These are phyloP conservation scores for Neurospora sp. DNA, from an alignment of 495 filamentous ascomycete species.

Conservation along the genomic window DNA sequence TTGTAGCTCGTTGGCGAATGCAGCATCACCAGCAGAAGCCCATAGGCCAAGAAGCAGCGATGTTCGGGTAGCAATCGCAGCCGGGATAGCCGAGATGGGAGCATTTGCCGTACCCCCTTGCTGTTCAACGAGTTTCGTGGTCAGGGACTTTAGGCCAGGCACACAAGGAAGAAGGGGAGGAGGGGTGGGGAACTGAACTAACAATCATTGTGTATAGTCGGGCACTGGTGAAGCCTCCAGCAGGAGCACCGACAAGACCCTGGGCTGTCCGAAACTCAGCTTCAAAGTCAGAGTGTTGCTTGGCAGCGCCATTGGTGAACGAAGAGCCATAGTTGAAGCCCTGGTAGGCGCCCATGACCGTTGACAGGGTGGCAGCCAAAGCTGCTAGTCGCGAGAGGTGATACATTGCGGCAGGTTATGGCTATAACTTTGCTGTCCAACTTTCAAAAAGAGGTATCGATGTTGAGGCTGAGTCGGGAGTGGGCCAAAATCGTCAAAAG, in stretches of 20 bases:
- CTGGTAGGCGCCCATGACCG: slow-evolving; percentile 33
- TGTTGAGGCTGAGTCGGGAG: background rate
- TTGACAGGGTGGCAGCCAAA: slow-evolving; percentile 20
- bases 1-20: slow-evolving; percentile 55
- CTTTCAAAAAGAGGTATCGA: background rate
- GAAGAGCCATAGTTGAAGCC: slow-evolving; percentile 81
- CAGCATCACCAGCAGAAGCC: slow-evolving; percentile 56
- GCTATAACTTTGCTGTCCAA: background rate
- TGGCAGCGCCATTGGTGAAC: slow-evolving; percentile 49
- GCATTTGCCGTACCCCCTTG: slow-evolving; percentile 45
- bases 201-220: slow-evolving; percentile 43
- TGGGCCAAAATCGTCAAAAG: background rate
- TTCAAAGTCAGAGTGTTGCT: slow-evolving; percentile 56
- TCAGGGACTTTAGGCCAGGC: background rate
- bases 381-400: slow-evolving; percentile 15
- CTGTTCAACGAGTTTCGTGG: slow-evolving; percentile 11
- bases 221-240: slow-evolving; percentile 56
- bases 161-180: background rate
- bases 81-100: slow-evolving; percentile 61
- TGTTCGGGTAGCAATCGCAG: slow-evolving; percentile 64
- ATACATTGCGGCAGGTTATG: slow-evolving; percentile 19
- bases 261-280: slow-evolving; percentile 61
- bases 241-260: slow-evolving; percentile 55
- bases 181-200: slow-evolving; percentile 1
- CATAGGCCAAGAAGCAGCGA: slow-evolving; percentile 68